Evolutionary conservation across 2,329 filamentous ascomycete species (phyloP).

Genomic region (Helotiales sp.): DNA sequence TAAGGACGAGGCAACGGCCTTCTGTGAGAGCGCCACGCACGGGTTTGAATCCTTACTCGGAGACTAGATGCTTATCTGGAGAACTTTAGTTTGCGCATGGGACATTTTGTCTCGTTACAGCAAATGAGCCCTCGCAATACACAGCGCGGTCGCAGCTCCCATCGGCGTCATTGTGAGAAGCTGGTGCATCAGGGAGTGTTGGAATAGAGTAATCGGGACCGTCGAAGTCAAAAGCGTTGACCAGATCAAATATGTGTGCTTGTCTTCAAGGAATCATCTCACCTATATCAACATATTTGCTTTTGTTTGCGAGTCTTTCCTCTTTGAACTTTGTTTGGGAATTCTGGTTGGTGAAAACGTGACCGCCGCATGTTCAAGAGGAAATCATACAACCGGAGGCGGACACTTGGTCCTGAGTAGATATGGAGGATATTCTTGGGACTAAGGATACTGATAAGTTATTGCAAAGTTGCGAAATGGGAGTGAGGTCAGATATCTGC

Average conservation of each 20-base stretch:
- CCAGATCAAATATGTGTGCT: conserved; percentile 53
- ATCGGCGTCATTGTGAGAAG: conserved; percentile 48
- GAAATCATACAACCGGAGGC: conserved; percentile 61
- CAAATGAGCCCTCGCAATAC: conserved; percentile 50
- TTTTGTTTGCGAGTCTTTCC: conserved; percentile 53
- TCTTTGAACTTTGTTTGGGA: conserved; percentile 61
- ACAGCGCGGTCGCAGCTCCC: conserved; percentile 54
- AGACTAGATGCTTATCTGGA: conserved; percentile 43
- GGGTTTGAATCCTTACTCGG: conserved; percentile 60
- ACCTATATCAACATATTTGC: conserved; percentile 46
- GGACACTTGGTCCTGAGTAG: conserved; percentile 51
- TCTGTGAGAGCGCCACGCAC: conserved; percentile 58
- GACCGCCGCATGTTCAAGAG: conserved; percentile 58
- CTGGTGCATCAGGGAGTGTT: conserved; percentile 49
- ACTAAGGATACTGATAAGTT: no score
- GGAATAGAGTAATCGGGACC: conserved; percentile 56
- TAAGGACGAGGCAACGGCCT: conserved; percentile 59
- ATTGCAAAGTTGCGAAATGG: no score
- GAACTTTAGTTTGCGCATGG: conserved; percentile 52
- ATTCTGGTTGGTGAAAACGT: conserved; percentile 60
- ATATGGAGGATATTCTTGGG: no score
- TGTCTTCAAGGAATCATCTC: conserved; percentile 54
- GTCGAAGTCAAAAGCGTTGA: conserved; percentile 52
- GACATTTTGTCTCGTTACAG: conserved; percentile 47
- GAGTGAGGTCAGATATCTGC: no score